phyloP scores from a whole-genome alignment of 345 rosid genomes.

The Toxicodendron radicans region DNA sequence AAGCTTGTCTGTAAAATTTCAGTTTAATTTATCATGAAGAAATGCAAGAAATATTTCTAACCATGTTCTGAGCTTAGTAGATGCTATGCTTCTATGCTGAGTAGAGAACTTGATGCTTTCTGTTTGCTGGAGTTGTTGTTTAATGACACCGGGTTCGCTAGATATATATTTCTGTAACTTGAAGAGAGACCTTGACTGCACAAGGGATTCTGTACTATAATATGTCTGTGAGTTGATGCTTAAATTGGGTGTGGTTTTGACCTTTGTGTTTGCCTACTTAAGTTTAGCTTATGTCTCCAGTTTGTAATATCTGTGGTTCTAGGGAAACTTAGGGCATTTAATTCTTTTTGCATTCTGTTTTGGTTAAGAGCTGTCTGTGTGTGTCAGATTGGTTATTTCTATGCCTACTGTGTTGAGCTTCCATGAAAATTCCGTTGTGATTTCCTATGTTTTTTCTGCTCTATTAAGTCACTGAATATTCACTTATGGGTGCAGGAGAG shows the following conservation, averaged over 20 bases:
- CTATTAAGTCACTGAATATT: neutral
- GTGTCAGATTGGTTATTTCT: neutral
- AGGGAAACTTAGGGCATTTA: neutral
- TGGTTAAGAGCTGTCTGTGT: neutral
- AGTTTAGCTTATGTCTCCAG: no score
- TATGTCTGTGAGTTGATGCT: no score
- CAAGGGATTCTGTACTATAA: no score
- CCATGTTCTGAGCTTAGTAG: no score
- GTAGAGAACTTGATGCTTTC: neutral
- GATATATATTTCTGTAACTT: no score
- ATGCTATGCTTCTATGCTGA: neutral
- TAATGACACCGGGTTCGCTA: no score
- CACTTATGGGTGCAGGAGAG: constrained; percentile 43
- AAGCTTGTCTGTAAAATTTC: neutral
- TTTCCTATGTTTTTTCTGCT: constrained; percentile 2
- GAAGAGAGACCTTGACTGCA: no score
- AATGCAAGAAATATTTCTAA: neutral
- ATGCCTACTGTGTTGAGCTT: constrained; percentile 7
- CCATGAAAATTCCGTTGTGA: neutral
- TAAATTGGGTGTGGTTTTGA: no score
- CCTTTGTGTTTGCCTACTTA: no score
- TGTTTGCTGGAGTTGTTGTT: neutral
- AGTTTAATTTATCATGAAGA: neutral
- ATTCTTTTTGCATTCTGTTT: neutral
- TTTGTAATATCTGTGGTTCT: neutral